These are phyloP conservation scores for Nothophytophthora sp. DNA, from an alignment of 352 stramenopile species.

Conservation along the genomic window DNA sequence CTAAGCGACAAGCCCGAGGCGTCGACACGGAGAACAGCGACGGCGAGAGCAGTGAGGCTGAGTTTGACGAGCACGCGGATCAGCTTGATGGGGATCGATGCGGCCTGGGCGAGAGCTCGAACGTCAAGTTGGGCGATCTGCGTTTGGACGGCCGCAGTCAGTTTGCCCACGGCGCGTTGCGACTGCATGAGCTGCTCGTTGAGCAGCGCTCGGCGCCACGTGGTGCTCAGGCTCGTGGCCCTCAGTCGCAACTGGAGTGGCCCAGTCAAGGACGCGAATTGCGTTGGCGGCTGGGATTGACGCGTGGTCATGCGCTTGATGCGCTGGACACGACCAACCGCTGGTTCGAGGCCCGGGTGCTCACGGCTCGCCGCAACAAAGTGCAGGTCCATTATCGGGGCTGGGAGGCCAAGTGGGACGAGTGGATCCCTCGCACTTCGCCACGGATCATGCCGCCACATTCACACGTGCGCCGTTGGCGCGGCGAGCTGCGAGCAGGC, in stretches of 20 bases:
- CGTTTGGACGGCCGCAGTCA: constrained; percentile 22
- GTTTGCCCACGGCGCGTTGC: neutral
- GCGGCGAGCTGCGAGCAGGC: constrained; percentile 5
- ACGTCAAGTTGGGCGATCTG: constrained; percentile 18
- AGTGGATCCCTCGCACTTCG: constrained; percentile 23
- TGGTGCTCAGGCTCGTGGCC: neutral
- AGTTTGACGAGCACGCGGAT: constrained; percentile 4
- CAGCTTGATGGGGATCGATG: neutral
- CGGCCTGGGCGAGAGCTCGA: neutral
- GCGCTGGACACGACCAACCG: constrained; percentile 10
- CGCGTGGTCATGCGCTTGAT: constrained; percentile 12
- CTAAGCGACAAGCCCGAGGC: constrained; percentile 10
- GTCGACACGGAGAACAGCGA: neutral
- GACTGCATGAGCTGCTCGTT: constrained; percentile 18
- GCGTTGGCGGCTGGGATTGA: constrained; percentile 9
- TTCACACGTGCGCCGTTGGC: constrained; percentile 15
- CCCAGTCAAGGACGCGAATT: constrained; percentile 14
- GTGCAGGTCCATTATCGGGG: constrained; percentile 24
- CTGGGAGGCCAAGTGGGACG: constrained; percentile 25
- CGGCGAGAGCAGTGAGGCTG: constrained; percentile 5
- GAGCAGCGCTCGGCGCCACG: constrained; percentile 5
- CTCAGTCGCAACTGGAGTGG: neutral
- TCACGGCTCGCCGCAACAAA: constrained; percentile 16
- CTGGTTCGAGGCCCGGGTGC: constrained; percentile 21
- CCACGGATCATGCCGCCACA: constrained; percentile 13